Evolutionary conservation across 2,329 filamentous ascomycete species (phyloP).

Genomic region (Pseudohalonectria lignicola): DNA sequence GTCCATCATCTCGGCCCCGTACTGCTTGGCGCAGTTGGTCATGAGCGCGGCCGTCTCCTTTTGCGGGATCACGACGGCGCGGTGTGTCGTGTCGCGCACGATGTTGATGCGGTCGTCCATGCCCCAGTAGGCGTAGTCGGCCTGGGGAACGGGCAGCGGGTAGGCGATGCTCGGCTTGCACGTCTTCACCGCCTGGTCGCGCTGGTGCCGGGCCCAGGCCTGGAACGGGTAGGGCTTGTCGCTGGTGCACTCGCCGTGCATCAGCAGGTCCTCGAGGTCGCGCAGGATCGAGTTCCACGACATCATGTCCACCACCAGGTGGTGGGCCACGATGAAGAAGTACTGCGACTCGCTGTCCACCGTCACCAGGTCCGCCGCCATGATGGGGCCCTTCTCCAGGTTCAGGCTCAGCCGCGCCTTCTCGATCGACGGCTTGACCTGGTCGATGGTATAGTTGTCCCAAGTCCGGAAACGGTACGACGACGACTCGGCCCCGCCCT

Average conservation of each 20-base stretch:
- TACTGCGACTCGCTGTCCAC: constrained; percentile 31
- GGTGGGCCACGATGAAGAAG: constrained; percentile 37
- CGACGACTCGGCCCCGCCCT: too few species aligned
- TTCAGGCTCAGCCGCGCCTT: constrained; percentile 31
- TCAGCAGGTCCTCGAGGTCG: constrained; percentile 37
- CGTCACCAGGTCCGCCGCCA: constrained; percentile 36
- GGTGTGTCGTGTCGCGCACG: constrained; percentile 28
- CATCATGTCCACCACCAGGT: constrained; percentile 35
- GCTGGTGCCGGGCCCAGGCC: background rate
- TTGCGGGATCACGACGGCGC: constrained; percentile 28
- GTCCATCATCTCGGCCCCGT: constrained; percentile 40
- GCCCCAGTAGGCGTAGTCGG: constrained; percentile 35
- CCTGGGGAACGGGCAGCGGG: constrained; percentile 11
- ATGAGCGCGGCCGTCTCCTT: constrained; percentile 30
- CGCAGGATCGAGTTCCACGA: constrained; percentile 40
- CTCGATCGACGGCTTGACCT: constrained; percentile 28
- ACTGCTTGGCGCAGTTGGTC: constrained; percentile 27
- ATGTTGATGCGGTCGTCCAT: constrained; percentile 28
- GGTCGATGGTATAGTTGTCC: constrained; percentile 25
- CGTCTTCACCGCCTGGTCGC: background rate
- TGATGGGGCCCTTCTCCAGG: constrained; percentile 36
- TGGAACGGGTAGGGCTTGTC: background rate
- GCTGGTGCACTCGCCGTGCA: constrained; percentile 25
- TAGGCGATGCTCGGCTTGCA: background rate
- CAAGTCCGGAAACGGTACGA: constrained; percentile 34